Base-by-base conservation (phyloP, 2,329 filamentous ascomycete species). In the Fusarium dimerum region DNA sequence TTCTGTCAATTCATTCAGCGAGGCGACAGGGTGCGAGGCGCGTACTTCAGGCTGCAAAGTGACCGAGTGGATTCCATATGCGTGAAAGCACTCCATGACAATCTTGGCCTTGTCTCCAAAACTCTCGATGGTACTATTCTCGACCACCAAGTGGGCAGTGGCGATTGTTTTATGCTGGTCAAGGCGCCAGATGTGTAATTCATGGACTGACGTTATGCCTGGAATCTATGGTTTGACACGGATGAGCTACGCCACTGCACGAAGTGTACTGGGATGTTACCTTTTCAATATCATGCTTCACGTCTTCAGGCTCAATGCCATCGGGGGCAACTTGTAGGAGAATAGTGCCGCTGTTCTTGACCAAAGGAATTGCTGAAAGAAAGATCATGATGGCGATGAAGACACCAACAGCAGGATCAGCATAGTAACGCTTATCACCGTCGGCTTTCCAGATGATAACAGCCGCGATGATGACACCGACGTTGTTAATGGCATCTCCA, bases 311-410 rank as follows among this genome's bases (percentile, higher is more conserved):
- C 4, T 82, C 76, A 3, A 90, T 77, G 1, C 81, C 84, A 0
- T 69, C 66, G 0, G 88, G 88, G 0, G 83, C 84, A 53, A 82
- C 85, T 66, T 91, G 81, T 15, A 92, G 76, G 2, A 92, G 73
- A 47, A 92, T 89, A 32, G 74, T 74, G 6, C 87, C 88, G 46
- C 79, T 82, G 43, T 76, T 78, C 63, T 79, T 83, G 39, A 86
- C 77, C 53, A 91, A 73, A 0, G 86, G 86, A 12, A 86, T 60
- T 0, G 86, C 79, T 0, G 87, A 84, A 0, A 82, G 51, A 3
- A 90, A 73, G 40, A 92, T 90, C 80, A 91, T 86, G n/a, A 90
- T 54, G 2, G 86, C 80, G 61, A 92, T 92, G 46, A 79, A 85
- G 67, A 89, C 77, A 52, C 86, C 83, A 34, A 86, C 80, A 4